Percentiles rank a stretch among this genome's conserved stretches.
Conservation (phyloP, 768 basidiomycete species). For the Hericium erinaceus region DNA sequence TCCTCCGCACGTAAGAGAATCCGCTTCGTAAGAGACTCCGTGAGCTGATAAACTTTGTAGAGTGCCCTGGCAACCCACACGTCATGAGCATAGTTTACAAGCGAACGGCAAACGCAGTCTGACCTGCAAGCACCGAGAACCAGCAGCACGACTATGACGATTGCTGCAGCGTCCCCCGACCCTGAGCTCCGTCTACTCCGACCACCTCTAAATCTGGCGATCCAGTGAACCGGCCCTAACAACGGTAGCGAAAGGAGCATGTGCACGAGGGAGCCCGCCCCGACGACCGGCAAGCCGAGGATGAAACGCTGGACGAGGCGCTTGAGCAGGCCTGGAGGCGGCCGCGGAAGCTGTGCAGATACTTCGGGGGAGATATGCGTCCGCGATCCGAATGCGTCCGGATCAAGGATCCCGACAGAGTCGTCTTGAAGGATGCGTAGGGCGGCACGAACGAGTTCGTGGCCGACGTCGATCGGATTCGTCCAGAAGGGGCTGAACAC, state of each 20-base stretch:
- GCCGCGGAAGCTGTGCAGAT: conserved; percentile 3
- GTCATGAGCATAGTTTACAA: conserved; percentile 4
- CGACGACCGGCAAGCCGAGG: conserved; percentile 68
- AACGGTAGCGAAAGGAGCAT: conserved; percentile 58
- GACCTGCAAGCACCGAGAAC: conserved; percentile 57
- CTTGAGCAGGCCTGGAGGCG: conserved; percentile 38
- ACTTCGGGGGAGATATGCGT: conserved; percentile 8
- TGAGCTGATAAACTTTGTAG: conserved; percentile 58
- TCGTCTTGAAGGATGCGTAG: conserved; percentile 14
- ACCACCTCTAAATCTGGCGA: conserved; percentile 55
- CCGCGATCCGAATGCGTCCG: conserved; percentile 32
- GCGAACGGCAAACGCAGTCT: conserved; percentile 10
- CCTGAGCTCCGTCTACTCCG: conserved; percentile 38
- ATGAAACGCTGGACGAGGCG: conserved; percentile 63
- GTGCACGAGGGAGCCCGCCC: conserved; percentile 66
- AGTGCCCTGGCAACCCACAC: conserved; percentile 42
- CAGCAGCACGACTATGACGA: conserved; percentile 53
- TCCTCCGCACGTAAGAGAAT: conserved; percentile 66
- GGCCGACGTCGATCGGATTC: conserved; percentile 11
- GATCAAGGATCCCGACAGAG: conserved; percentile 11
- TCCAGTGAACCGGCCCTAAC: conserved; percentile 59
- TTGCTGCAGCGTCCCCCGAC: conserved; percentile 54
- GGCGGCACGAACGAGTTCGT: conserved; percentile 14
- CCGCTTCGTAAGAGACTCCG: conserved; percentile 48
- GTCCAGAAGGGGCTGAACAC: conserved; percentile 8